Conservation (phyloP, 371 early-diverging fungal genomes). For the Actinomortierella ambigua region DNA sequence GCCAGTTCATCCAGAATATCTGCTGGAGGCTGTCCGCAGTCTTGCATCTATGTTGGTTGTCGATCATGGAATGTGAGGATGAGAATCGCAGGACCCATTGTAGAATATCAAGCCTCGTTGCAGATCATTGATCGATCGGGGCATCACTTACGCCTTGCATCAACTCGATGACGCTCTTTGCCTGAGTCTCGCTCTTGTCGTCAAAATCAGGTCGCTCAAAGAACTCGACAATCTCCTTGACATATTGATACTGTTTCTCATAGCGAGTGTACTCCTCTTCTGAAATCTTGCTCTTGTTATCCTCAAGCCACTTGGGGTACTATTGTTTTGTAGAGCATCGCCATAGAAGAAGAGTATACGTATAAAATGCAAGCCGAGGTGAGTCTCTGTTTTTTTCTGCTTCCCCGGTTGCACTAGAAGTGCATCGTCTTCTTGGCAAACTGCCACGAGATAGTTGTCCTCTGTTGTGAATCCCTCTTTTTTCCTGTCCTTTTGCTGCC, state of each 20-base stretch:
- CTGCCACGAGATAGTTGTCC: too few relatives aligned
- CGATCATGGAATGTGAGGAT: too few relatives aligned
- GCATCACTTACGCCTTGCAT: constrained; percentile 79
- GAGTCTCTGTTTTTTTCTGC: background rate
- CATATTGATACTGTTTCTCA: constrained; percentile 72
- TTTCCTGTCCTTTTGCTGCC: background rate
- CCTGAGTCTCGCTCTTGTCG: constrained; percentile 67
- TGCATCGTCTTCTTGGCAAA: too few relatives aligned
- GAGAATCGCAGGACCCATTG: too few relatives aligned
- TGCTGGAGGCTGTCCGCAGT: constrained; percentile 91
- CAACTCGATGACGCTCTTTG: constrained; percentile 76
- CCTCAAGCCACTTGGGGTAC: constrained; percentile 87
- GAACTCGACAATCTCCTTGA: constrained; percentile 75
- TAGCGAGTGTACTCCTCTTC: constrained; percentile 75
- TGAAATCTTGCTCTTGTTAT: constrained; percentile 70
- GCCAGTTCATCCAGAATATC: constrained; percentile 87
- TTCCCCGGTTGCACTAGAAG: background rate
- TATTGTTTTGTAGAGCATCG: constrained; percentile 24
- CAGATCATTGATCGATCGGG: background rate
- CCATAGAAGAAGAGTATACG: too few relatives aligned
- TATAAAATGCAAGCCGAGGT: background rate
- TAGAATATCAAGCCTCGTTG: background rate
- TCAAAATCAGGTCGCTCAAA: constrained; percentile 74
- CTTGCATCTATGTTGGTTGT: constrained; percentile 92
- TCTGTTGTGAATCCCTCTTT: background rate